Percentiles rank a stretch among this genome's conserved stretches.
phyloP scores from a whole-genome alignment of 192 early-diverging fungal species.

The Coemansia sp. region DNA sequence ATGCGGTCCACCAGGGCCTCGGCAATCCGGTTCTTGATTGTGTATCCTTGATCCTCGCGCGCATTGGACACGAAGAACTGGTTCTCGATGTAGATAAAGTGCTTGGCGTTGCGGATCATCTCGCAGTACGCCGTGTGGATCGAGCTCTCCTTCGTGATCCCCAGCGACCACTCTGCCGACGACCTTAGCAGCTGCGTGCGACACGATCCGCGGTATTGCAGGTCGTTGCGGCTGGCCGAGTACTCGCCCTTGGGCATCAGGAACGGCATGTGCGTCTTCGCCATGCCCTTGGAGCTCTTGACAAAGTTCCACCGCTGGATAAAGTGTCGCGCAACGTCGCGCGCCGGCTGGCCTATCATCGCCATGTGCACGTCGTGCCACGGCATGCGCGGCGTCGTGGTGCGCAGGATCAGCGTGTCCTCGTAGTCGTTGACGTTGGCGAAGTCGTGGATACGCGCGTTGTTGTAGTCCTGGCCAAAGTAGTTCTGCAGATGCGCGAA shows the following conservation, averaged over 20 bases:
- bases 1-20: constrained; percentile 76
- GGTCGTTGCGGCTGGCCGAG: constrained; percentile 58
- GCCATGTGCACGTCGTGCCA: constrained; percentile 87
- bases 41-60: constrained; percentile 50
- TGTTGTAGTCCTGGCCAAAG: constrained; percentile 83
- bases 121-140: constrained; percentile 81
- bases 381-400: constrained; percentile 72
- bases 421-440: constrained; percentile 57
- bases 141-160: constrained; percentile 66
- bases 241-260: constrained; percentile 71
- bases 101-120: constrained; percentile 69
- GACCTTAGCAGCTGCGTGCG: constrained; percentile 69
- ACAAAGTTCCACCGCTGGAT: constrained; percentile 88
- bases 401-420: constrained; percentile 56
- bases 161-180: constrained; percentile 67
- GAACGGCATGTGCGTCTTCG: constrained; percentile 60
- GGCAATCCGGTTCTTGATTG: constrained; percentile 82
- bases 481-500: constrained; percentile 54
- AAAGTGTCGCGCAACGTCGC: constrained; percentile 82
- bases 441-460: constrained; percentile 83
- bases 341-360: constrained; percentile 75
- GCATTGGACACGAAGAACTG: constrained; percentile 82
- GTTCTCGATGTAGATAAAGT: constrained; percentile 90
- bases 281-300: constrained; percentile 69
- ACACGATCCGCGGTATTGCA: constrained; percentile 62